Evolutionary conservation across 129 eudicot genomes (phyloP).

Genomic region (Pulicaria dysenterica): DNA sequence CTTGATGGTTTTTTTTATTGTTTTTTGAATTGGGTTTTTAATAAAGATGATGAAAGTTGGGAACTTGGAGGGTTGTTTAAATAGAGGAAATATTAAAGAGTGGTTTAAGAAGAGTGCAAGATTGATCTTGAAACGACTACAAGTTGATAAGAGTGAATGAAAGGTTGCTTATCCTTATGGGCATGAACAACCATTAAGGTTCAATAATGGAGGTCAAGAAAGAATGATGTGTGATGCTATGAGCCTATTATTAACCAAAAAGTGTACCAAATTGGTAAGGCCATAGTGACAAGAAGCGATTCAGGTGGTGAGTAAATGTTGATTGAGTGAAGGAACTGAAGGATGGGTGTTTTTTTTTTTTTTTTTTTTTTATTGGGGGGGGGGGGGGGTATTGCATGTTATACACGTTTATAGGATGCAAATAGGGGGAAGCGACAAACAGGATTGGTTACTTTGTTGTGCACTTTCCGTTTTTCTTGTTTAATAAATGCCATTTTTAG

Average conservation of each 20-base stretch:
- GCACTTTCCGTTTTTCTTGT: conserved; percentile 13
- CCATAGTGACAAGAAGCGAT: conserved; percentile 11
- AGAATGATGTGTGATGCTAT: conserved; percentile 19
- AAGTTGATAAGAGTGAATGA: conserved; percentile 24
- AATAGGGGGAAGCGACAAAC: conserved; percentile 28
- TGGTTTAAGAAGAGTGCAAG: conserved; percentile 32
- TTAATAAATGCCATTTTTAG: conserved; percentile 17
- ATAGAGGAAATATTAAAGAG: conserved; percentile 26
- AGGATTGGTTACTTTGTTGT: conserved; percentile 22
- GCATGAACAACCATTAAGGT: conserved; percentile 33
- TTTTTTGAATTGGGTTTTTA: conserved; percentile 9
- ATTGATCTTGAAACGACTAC: conserved; percentile 27
- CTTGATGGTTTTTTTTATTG: neutral
- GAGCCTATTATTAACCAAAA: conserved; percentile 13
- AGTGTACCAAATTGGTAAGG: conserved; percentile 13
- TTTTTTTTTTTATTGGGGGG: neutral
- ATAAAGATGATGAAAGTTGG: conserved; percentile 33
- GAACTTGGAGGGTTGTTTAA: conserved; percentile 37
- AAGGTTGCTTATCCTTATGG: conserved; percentile 43
- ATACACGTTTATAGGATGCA: conserved; percentile 30
- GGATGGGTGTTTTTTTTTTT: neutral
- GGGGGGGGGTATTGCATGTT: conserved; percentile 20
- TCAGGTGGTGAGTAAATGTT: conserved; percentile 20
- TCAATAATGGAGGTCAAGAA: conserved; percentile 29
- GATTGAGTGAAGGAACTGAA: conserved; percentile 25